Percentiles rank a stretch among this genome's conserved stretches.
Conservation (phyloP, 306 rosid genomes). For the Elaeagnus macrophylla region DNA sequence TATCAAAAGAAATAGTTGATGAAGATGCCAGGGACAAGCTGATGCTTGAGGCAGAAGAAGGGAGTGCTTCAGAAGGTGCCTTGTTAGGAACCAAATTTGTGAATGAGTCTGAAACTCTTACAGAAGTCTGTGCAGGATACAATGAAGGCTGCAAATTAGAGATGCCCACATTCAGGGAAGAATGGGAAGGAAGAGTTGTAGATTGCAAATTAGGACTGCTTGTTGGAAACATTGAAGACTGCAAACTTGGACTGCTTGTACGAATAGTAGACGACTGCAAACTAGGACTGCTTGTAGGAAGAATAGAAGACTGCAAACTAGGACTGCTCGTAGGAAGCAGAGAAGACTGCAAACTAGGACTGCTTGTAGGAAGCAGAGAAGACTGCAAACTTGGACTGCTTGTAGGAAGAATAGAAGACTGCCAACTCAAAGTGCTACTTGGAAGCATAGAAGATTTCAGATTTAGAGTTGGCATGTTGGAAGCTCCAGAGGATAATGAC, state of each 20-base stretch:
- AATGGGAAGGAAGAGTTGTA: constrained; percentile 10
- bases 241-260: constrained; percentile 21
- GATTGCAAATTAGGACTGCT: no score
- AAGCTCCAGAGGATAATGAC: constrained; percentile 7
- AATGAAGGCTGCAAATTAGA: constrained; percentile 16
- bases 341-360: no score
- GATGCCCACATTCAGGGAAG: constrained; percentile 4
- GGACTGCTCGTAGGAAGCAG: no score
- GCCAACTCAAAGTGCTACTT: no score
- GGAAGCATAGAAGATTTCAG: constrained; percentile 6
- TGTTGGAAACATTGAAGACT: background rate
- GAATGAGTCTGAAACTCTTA: constrained; percentile 16
- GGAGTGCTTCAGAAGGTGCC: constrained; percentile 11
- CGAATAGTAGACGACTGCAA: constrained; percentile 6
- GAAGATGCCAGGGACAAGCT: constrained; percentile 13
- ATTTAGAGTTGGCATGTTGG: constrained; percentile 12
- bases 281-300: no score
- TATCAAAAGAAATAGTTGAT: constrained; percentile 13
- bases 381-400: no score
- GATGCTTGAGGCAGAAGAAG: constrained; percentile 10
- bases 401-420: no score
- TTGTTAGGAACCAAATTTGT: constrained; percentile 14
- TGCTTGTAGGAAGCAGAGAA: no score
- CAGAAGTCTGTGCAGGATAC: constrained; percentile 23
- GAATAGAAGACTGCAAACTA: no score